Conservation (phyloP, 108 stramenopile genomes). For the Phaeodactylum tricornutum region DNA sequence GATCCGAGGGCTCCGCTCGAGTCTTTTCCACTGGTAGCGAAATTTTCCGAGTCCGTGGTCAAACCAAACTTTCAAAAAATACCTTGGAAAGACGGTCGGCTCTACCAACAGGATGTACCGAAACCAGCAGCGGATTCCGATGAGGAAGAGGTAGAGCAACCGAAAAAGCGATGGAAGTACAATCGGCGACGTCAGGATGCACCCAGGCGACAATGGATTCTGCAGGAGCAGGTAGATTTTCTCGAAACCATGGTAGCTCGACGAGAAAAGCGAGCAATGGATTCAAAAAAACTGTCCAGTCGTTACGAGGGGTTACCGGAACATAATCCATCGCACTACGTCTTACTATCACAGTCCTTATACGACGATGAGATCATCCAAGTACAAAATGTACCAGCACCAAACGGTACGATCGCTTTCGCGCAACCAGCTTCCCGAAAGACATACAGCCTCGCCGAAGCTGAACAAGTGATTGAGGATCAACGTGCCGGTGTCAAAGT, state of each 20-base stretch:
- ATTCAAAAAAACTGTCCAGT: constrained; percentile 14
- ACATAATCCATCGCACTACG: constrained; percentile 63
- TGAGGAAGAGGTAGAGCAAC: constrained; percentile 29
- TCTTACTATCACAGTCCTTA: constrained; percentile 20
- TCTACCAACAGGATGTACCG: constrained; percentile 77
- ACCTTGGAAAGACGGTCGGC: constrained; percentile 38
- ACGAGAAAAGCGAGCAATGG: constrained; percentile 19
- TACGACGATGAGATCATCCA: constrained; percentile 16
- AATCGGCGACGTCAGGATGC: constrained; percentile 30
- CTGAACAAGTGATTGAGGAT: constrained; percentile 66
- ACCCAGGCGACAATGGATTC: constrained; percentile 64
- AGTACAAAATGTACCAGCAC: constrained; percentile 32
- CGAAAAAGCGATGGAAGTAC: constrained; percentile 56
- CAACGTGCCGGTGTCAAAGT: constrained; percentile 39
- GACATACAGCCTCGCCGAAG: constrained; percentile 59
- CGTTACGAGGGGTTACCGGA: constrained; percentile 73
- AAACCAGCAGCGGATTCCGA: constrained; percentile 48
- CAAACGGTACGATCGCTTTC: constrained; percentile 56
- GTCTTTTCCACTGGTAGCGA: constrained; percentile 60
- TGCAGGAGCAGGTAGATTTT: constrained; percentile 72
- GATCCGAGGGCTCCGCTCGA: constrained; percentile 32
- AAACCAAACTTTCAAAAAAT: constrained; percentile 33
- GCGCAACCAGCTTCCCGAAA: constrained; percentile 58
- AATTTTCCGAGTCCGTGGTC: constrained; percentile 61
- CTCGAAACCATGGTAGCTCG: constrained; percentile 51